Conservation (phyloP, 2,329 filamentous ascomycete species). For the Alternaria arbusti region DNA sequence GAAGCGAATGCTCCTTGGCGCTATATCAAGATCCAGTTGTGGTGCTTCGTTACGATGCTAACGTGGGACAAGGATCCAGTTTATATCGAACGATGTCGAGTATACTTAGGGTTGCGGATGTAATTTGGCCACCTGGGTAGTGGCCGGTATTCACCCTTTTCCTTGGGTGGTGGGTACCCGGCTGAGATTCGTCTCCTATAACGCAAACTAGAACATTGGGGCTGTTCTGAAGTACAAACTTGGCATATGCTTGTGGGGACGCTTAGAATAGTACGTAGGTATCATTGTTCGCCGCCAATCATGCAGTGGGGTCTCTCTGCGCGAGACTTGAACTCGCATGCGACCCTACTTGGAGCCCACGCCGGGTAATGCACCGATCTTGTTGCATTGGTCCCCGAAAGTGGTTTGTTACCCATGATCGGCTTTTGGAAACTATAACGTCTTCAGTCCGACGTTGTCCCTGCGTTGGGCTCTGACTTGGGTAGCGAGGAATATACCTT, state of each 20-base stretch:
- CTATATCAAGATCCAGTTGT: conserved; percentile 1
- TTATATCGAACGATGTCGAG: conserved; percentile 2
- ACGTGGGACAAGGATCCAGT: conserved; percentile 9
- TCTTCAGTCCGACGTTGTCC: background rate
- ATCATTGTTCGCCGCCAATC: conserved; percentile 1
- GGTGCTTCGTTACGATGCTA: background rate
- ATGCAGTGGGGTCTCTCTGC: background rate
- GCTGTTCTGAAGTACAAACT: background rate
- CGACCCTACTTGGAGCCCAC: background rate
- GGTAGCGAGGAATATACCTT: background rate
- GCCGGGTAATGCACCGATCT: background rate
- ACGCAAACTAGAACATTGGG: background rate
- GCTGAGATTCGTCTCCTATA: background rate
- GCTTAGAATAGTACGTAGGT: conserved; percentile 1
- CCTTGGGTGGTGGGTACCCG: conserved; percentile 2
- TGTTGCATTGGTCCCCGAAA: background rate
- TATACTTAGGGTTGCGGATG: background rate
- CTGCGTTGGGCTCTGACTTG: background rate
- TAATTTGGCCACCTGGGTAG: background rate
- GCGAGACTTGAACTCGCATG: background rate
- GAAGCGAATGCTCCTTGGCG: conserved; percentile 1
- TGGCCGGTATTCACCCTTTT: conserved; percentile 7
- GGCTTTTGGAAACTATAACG: background rate
- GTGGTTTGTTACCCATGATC: background rate
- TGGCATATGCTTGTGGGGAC: conserved; percentile 4